Base-by-base conservation (phyloP, 2,329 filamentous ascomycete genomes). In the Tricladium varicosporioides region DNA sequence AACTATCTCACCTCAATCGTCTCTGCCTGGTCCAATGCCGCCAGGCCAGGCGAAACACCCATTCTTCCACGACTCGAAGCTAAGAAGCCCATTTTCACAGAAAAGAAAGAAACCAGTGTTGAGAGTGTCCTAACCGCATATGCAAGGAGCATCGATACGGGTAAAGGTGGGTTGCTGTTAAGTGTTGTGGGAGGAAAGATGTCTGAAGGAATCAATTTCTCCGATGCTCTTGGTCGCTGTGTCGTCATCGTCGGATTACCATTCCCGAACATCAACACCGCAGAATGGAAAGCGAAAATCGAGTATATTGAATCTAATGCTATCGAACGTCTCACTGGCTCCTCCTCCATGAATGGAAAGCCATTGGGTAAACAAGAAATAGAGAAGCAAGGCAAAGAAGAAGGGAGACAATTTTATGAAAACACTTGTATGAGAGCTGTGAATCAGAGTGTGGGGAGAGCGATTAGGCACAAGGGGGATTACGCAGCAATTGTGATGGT, bases 171-270 rank as follows among this genome's bases (percentile, higher is more conserved):
- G 0, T 75, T 97, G 0, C 81, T 99, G 0, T 82, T 99, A 22
- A 92, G 91, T 53, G 92, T 99, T 2, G 88, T 99, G 2, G 93
- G 93, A 54, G 94, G 94, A 13, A 96, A 93, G 64, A 87, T 99
- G 75, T 96, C 91, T 57, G 94, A 99, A 74, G 94, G 94, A 63
- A 99, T 99, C 76, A 99, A 99, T 74, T 99, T 99, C 75, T 93
- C 91, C 0, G 92, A 99, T 74, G 80, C 82, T 2, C 84, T 99
- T 0, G 94, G 94, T 1, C 86, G 94, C 22, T 93, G 90, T 53
- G 92, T 99, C 8, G 78, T 96, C 13, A 88, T 97, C n/a, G 84
- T 97, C 13, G 94, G 94, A 0, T 76, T 99, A 3, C 94, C 94
- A 0, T 99, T 95, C 65, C 92, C 94, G 0, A 99, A 97, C 65